phyloP scores from a whole-genome alignment of 345 rosid genomes.

The Chamaenerion angustifolium region DNA sequence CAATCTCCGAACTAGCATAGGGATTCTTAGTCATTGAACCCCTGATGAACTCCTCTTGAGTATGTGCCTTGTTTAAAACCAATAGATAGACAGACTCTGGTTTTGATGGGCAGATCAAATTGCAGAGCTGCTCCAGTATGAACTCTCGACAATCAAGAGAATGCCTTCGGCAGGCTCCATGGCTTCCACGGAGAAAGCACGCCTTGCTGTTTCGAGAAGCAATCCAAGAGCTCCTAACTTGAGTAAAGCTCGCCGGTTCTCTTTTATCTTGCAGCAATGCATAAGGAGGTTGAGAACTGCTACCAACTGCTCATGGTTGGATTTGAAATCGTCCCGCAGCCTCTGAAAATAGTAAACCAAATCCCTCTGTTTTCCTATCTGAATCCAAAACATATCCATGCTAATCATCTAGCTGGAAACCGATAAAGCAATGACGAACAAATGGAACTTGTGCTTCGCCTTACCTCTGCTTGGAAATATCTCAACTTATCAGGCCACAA shows the following conservation, averaged over 20 bases:
- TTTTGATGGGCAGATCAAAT: constrained; percentile 93
- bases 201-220: constrained; percentile 96
- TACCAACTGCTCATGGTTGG: constrained; percentile 85
- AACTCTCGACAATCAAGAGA: constrained; percentile 97
- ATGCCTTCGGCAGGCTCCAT: constrained; percentile 99
- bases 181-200: constrained; percentile 94
- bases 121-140: constrained; percentile 96
- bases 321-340: constrained; percentile 75
- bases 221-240: constrained; percentile 81
- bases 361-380: constrained; percentile 67
- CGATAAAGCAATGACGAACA: too few relatives aligned
- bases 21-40: constrained; percentile 99
- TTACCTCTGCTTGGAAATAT: constrained; percentile 87
- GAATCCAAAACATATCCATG: neutral
- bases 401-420: too few relatives aligned
- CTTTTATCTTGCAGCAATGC: constrained; percentile 96
- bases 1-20: constrained; percentile 91
- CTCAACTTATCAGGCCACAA: constrained; percentile 92
- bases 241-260: constrained; percentile 73
- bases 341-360: constrained; percentile 33
- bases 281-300: constrained; percentile 89
- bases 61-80: constrained; percentile 88
- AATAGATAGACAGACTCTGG: constrained; percentile 81
- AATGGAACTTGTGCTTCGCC: too few relatives aligned
- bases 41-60: constrained; percentile 94